Evolutionary conservation across 164 flowering plant species (phyloP).

Genomic region (Malania oleifera): DNA sequence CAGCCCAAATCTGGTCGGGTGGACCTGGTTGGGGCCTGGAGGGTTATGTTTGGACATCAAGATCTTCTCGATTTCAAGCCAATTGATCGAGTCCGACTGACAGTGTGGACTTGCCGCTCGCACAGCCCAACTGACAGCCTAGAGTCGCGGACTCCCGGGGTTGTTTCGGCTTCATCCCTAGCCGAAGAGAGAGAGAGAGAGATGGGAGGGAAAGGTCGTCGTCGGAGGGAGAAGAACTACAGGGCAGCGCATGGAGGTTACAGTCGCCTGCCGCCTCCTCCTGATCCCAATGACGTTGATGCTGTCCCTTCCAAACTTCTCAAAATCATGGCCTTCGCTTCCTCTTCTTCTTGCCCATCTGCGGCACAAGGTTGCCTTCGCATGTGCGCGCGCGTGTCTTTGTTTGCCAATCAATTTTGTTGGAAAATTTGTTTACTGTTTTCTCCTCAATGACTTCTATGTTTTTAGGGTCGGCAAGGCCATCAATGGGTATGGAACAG

Average conservation of each 20-base stretch:
- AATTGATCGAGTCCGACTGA: too few species aligned
- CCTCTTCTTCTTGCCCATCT: conserved; percentile 7
- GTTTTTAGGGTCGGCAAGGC: conserved; percentile 20
- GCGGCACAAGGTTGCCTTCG: conserved; percentile 15
- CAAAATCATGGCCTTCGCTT: conserved; percentile 34
- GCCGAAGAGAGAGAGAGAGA: too few species aligned
- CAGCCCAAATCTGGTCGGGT: too few species aligned
- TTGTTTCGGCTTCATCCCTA: too few species aligned
- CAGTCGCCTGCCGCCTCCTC: conserved; percentile 79
- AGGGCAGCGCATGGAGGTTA: conserved; percentile 70
- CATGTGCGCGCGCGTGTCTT: too few species aligned
- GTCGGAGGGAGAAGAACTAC: conserved; percentile 82
- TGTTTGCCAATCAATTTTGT: neutral
- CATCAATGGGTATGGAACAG: conserved; percentile 5
- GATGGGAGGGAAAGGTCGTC: conserved; percentile 81
- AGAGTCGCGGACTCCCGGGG: too few species aligned
- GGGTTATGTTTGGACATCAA: too few species aligned
- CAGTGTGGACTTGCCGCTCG: too few species aligned
- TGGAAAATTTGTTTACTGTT: too few species aligned
- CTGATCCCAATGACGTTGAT: conserved; percentile 50
- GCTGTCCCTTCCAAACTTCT: conserved; percentile 84
- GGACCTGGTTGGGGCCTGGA: too few species aligned
- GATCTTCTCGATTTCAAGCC: too few species aligned
- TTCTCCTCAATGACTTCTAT: neutral
- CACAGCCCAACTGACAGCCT: too few species aligned